Percentiles rank a stretch among this genome's conserved stretches.
These are phyloP conservation scores for Boletus edulis DNA, from an alignment of 768 basidiomycete species.

Conservation along the genomic window DNA sequence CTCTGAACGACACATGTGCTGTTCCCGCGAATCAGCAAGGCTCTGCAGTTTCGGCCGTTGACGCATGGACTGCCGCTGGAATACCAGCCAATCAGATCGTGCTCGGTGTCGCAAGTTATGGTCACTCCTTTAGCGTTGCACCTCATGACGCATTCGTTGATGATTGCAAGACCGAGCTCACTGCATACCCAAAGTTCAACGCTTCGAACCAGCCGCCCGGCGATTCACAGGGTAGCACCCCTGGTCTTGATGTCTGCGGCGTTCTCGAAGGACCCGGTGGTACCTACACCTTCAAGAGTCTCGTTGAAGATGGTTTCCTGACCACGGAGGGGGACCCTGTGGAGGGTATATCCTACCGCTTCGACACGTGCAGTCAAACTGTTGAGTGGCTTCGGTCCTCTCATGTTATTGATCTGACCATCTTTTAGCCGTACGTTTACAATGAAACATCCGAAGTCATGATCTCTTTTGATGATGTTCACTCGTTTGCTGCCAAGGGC, in stretches of 20 bases:
- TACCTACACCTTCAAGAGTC: constrained; percentile 56
- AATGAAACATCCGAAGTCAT: constrained; percentile 52
- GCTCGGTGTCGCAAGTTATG: constrained; percentile 80
- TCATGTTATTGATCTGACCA: background rate
- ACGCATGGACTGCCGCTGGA: constrained; percentile 71
- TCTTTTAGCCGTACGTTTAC: constrained; percentile 61
- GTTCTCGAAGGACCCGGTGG: constrained; percentile 45
- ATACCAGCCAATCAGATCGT: constrained; percentile 69
- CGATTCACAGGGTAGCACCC: constrained; percentile 52
- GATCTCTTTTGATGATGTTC: constrained; percentile 63
- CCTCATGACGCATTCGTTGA: constrained; percentile 34
- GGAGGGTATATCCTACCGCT: constrained; percentile 50
- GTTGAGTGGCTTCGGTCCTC: constrained; percentile 38
- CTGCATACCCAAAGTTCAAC: constrained; percentile 52
- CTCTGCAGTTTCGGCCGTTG: constrained; percentile 66
- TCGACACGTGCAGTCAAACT: constrained; percentile 69
- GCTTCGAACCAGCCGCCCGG: constrained; percentile 45
- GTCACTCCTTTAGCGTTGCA: constrained; percentile 62
- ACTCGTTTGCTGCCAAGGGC: constrained; percentile 62
- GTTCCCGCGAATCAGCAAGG: constrained; percentile 56
- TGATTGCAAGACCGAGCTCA: constrained; percentile 35
- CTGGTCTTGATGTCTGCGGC: constrained; percentile 56
- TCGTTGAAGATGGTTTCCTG: constrained; percentile 57
- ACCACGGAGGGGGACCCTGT: constrained; percentile 28
- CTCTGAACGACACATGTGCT: constrained; percentile 74